These are phyloP conservation scores for Taiozyma sp. DNA, from an alignment of 1,139 yeast genomes.

Conservation along the genomic window DNA sequence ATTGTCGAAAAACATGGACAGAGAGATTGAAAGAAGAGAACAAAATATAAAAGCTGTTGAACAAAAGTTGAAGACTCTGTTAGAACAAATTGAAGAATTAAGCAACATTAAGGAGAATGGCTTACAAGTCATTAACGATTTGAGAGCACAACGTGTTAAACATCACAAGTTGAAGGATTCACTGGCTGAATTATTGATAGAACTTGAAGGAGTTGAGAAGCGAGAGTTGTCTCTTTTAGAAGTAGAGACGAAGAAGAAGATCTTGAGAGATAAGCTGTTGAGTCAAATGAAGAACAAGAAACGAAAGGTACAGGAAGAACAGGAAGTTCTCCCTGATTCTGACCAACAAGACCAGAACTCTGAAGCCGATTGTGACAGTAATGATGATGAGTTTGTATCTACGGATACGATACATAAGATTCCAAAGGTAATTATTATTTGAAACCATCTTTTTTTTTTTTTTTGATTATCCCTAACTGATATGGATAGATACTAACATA, in stretches of 20 bases:
- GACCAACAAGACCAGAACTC: not conserved
- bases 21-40: not conserved
- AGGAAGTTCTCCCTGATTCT: not conserved
- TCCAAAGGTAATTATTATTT: slow-evolving; percentile 13
- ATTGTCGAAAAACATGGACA: not conserved
- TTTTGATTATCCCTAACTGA: not conserved
- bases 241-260: slow-evolving; percentile 5
- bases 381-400: slow-evolving; percentile 1
- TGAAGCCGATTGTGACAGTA: not conserved
- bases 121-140: not conserved
- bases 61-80: not conserved
- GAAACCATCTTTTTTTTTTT: not conserved
- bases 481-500: slow-evolving; percentile 9
- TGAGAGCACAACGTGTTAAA: slow-evolving; percentile 2
- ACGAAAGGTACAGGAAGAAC: not conserved
- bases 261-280: slow-evolving; percentile 7
- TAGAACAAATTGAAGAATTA: slow-evolving; percentile 2
- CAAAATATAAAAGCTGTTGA: not conserved
- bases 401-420: slow-evolving; percentile 14
- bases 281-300: slow-evolving; percentile 6
- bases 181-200: slow-evolving; percentile 8
- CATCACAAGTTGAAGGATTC: slow-evolving; percentile 2
- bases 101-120: slow-evolving; percentile 1
- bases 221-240: slow-evolving; percentile 8
- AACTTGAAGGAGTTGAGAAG: slow-evolving; percentile 13